Conservation (phyloP, 495 filamentous ascomycete species). For the Amniculicola lignicola region DNA sequence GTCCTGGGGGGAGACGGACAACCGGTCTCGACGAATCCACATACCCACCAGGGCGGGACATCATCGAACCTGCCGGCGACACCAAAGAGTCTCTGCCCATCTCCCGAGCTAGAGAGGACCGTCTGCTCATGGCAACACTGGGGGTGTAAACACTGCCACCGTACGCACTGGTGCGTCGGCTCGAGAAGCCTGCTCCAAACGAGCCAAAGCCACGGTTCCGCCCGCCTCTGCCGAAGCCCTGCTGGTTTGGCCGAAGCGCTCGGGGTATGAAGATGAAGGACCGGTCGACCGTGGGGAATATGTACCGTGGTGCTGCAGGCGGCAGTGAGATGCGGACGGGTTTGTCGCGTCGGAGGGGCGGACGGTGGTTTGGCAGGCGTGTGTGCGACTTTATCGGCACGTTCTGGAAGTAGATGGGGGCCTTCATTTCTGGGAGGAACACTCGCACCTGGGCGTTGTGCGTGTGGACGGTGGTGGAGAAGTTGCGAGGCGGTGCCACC, state of each 20-base stretch:
- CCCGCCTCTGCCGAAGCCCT: constrained; percentile 66
- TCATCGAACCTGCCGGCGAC: constrained; percentile 73
- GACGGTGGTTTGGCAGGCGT: constrained; percentile 89
- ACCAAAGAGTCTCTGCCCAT: constrained; percentile 69
- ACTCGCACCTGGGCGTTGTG: constrained; percentile 84
- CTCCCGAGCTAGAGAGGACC: constrained; percentile 80
- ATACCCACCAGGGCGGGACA: constrained; percentile 59
- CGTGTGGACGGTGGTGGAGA: constrained; percentile 62
- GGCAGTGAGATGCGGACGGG: constrained; percentile 93
- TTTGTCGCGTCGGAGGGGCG: constrained; percentile 91
- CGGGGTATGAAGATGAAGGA: constrained; percentile 98
- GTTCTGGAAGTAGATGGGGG: constrained; percentile 64
- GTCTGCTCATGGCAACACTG: constrained; percentile 86
- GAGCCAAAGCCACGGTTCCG: constrained; percentile 64
- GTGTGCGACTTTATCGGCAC: constrained; percentile 83
- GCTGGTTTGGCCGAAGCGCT: constrained; percentile 87
- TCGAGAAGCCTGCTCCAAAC: constrained; percentile 59
- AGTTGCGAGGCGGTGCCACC: constrained; percentile 47
- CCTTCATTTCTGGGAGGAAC: constrained; percentile 68
- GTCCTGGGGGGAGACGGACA: constrained; percentile 76
- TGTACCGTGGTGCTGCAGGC: constrained; percentile 71
- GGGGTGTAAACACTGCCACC: constrained; percentile 79
- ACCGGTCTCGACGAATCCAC: constrained; percentile 68
- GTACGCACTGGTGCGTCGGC: constrained; percentile 76
- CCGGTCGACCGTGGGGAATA: constrained; percentile 81